phyloP scores from a whole-genome alignment of 1,284 basidiomycete species.

The Moesziomyces globuligerus region DNA sequence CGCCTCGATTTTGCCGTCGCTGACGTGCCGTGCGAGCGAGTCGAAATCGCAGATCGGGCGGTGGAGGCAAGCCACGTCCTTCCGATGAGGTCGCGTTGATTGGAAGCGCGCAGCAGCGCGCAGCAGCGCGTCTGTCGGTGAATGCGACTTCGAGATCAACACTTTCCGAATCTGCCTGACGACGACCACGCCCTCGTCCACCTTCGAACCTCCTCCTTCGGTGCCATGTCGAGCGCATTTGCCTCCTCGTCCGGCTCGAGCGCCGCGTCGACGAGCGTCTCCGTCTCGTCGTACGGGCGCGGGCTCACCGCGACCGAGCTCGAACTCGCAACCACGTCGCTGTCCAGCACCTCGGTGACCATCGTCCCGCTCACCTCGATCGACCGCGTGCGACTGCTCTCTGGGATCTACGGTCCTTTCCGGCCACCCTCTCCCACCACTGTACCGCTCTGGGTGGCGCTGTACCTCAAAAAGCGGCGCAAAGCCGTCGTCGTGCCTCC shows the following conservation, averaged over 20 bases:
- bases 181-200: neutral
- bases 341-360: conserved; percentile 43
- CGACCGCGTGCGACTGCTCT: conserved; percentile 61
- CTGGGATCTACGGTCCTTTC: conserved; percentile 81
- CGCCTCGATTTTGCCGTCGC: neutral
- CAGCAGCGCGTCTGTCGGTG: too few relatives aligned
- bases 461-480: conserved; percentile 89
- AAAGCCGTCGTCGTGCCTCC: conserved; percentile 92
- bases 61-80: too few relatives aligned
- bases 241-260: conserved; percentile 9
- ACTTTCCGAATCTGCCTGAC: neutral
- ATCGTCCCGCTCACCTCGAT: conserved; percentile 61
- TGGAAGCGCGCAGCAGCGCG: too few relatives aligned
- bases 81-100: too few relatives aligned
- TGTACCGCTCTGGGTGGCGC: conserved; percentile 93
- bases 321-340: conserved; percentile 48
- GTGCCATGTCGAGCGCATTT: conserved; percentile 14
- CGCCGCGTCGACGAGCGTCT: conserved; percentile 16
- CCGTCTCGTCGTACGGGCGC: conserved; percentile 17
- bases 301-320: conserved; percentile 26
- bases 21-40: neutral
- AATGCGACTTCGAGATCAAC: too few relatives aligned
- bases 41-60: too few relatives aligned
- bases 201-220: neutral
- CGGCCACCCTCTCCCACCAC: conserved; percentile 82